phyloP scores from a whole-genome alignment of 2,329 filamentous ascomycete genomes.

The Apiospora pterosperma region DNA sequence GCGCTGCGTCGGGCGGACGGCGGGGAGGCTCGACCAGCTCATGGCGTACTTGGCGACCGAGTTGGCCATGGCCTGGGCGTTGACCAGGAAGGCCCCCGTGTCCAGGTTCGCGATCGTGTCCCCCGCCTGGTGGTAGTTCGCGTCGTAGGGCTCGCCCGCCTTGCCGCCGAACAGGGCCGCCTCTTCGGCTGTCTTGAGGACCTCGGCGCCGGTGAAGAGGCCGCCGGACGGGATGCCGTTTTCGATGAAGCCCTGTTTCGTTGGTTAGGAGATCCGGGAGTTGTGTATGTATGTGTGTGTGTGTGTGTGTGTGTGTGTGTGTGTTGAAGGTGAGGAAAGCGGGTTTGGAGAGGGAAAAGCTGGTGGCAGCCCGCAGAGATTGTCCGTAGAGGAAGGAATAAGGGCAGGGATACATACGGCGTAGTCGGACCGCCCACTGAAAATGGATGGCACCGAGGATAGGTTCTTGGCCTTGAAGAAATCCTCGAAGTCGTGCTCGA shows the following conservation, averaged over 20 bases:
- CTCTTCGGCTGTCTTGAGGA: constrained; percentile 52
- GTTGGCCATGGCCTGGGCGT: constrained; percentile 20
- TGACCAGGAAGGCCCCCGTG: constrained; percentile 25
- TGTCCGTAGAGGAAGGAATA: too few species aligned
- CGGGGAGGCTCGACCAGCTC: constrained; percentile 5
- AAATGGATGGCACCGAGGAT: constrained; percentile 48
- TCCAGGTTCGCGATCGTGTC: constrained; percentile 30
- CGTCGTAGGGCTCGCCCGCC: constrained; percentile 35
- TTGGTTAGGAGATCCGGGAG: background rate
- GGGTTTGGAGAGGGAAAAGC: too few species aligned
- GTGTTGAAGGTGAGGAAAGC: background rate
- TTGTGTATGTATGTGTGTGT: background rate
- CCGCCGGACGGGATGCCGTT: constrained; percentile 55
- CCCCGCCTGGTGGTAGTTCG: constrained; percentile 29
- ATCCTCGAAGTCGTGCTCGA: constrained; percentile 55
- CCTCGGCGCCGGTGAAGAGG: constrained; percentile 58
- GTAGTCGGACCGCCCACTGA: constrained; percentile 58
- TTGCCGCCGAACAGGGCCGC: constrained; percentile 52
- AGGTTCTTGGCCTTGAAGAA: constrained; percentile 45
- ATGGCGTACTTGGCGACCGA: constrained; percentile 11
- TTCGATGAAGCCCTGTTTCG: constrained; percentile 44
- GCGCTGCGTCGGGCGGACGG: constrained; percentile 5
- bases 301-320: background rate
- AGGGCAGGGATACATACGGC: constrained; percentile 26
- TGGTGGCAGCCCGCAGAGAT: too few species aligned